These are phyloP conservation scores for Simmondsia chinensis DNA, from an alignment of 148 eudicot species.

Conservation along the genomic window DNA sequence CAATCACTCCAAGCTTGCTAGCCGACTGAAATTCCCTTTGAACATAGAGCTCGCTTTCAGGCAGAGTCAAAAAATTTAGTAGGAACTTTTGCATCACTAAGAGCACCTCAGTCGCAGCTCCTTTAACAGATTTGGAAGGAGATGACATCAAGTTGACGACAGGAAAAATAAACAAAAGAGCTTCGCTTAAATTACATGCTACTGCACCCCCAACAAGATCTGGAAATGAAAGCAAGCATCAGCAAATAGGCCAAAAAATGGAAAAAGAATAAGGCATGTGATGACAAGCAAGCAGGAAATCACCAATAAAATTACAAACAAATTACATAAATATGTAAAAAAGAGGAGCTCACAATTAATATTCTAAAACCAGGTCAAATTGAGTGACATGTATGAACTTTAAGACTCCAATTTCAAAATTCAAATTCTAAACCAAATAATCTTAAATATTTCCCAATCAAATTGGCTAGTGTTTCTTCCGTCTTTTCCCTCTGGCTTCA, in stretches of 20 bases:
- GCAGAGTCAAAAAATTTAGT: constrained; percentile 14
- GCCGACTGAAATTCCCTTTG: constrained; percentile 17
- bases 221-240: constrained; percentile 24
- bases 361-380: too few relatives aligned
- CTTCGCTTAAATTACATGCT: constrained; percentile 28
- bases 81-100: constrained; percentile 43
- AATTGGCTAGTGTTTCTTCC: too few relatives aligned
- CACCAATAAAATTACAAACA: too few relatives aligned
- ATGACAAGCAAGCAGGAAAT: too few relatives aligned
- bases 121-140: constrained; percentile 64
- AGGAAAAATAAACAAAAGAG: constrained; percentile 58
- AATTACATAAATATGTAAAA: too few relatives aligned
- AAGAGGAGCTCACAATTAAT: too few relatives aligned
- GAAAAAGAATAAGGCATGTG: too few relatives aligned
- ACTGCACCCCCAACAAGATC: constrained; percentile 17
- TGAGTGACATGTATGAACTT: too few relatives aligned
- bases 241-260: constrained; percentile 5
- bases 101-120: constrained; percentile 60
- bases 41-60: constrained; percentile 8
- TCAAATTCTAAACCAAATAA: too few relatives aligned
- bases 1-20: constrained; percentile 45
- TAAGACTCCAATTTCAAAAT: too few relatives aligned
- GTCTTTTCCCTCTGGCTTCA: too few relatives aligned
- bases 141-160: constrained; percentile 71
- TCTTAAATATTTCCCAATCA: too few relatives aligned